These are phyloP conservation scores for Orbilia ellipsospora DNA, from an alignment of 2,329 filamentous ascomycete genomes.

Conservation along the genomic window DNA sequence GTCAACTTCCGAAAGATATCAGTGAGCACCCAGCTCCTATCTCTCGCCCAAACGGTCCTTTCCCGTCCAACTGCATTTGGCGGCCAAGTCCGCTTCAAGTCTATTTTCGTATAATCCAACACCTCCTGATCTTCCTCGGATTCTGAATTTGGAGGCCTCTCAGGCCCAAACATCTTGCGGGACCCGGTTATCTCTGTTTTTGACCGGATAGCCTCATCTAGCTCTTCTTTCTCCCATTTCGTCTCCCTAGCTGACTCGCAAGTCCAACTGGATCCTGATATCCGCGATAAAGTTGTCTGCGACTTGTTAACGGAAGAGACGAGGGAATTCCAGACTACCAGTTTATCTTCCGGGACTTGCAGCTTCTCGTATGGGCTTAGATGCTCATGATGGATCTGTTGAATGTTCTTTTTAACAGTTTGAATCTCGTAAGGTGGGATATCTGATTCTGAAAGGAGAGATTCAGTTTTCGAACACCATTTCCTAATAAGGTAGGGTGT, in stretches of 20 bases:
- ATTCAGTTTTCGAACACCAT: conserved; percentile 55
- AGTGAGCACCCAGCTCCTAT: conserved; percentile 58
- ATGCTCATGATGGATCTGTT: conserved; percentile 41
- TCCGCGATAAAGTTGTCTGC: conserved; percentile 53
- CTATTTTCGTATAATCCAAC: conserved; percentile 57
- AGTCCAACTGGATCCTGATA: conserved; percentile 55
- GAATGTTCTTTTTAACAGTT: conserved; percentile 53
- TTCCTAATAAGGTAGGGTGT: conserved; percentile 43
- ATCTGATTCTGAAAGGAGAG: conserved; percentile 44
- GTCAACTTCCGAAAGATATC: conserved; percentile 39
- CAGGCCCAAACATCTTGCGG: conserved; percentile 37
- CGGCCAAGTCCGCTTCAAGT: conserved; percentile 59
- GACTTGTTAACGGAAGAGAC: conserved; percentile 35
- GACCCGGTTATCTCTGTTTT: conserved; percentile 45
- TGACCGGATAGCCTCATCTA: conserved; percentile 56
- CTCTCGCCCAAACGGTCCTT: conserved; percentile 58
- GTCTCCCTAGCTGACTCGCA: conserved; percentile 55
- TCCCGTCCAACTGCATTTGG: conserved; percentile 58
- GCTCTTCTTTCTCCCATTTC: conserved; percentile 54
- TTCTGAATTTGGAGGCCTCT: conserved; percentile 24
- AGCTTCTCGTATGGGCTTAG: conserved; percentile 47
- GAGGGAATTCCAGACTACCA: conserved; percentile 55
- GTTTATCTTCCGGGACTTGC: conserved; percentile 44
- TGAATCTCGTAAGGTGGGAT: conserved; percentile 37
- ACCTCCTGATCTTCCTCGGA: conserved; percentile 33